Base-by-base conservation (phyloP, 2,329 filamentous ascomycete species). In the Xylaria sp. region DNA sequence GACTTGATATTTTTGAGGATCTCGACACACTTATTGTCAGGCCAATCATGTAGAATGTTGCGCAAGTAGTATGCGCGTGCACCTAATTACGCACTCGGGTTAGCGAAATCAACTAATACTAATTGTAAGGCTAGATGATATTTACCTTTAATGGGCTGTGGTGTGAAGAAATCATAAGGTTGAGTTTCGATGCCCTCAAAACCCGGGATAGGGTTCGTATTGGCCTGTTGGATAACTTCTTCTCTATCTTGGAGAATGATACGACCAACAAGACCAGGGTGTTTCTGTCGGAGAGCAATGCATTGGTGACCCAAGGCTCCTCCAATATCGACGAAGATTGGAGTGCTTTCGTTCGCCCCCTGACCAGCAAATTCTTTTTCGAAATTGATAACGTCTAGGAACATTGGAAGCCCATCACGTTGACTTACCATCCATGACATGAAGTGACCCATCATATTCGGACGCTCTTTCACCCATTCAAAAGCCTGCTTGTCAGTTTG, bases 61-160 rank as follows among this genome's bases (percentile, higher is more conserved):
- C 73, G 67, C 6, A 75, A 9, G 39, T 75, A 75, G 18, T 74
- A 74, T 7, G 66, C 67, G 0, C 67, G 63, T 1, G 72, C 73
- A 55, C 72, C 68, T 75, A 2, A 15, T n/a, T 5, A 10, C 28
- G 18, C 20, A n/a, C 4, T 32, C 4, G 8, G 10, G 20, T 50
- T 50, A 60, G 57, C 18, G n/a, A 9, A 12, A 12, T 20, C n/a
- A n/a, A 6, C 18, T 1, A 9, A 45, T 3, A 10, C 5, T 13
- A 36, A 36, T 13, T 13, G 4, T 10, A 10, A 2, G 6, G 9
- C 41, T 12, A 8, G 4, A 2, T 3, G 18, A 45, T 25, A 48
- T 4, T 28, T 60, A 69, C 70, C 68, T 60, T 66, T 60, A 6
- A 72, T 45, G 0, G 70, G 67, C 20, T 67, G 68, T 3, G 71